A percentile compares a stretch with the other conserved stretches of the same genome.
phyloP scores from a whole-genome alignment of 129 eudicot species.

The Cynara cardunculus region DNA sequence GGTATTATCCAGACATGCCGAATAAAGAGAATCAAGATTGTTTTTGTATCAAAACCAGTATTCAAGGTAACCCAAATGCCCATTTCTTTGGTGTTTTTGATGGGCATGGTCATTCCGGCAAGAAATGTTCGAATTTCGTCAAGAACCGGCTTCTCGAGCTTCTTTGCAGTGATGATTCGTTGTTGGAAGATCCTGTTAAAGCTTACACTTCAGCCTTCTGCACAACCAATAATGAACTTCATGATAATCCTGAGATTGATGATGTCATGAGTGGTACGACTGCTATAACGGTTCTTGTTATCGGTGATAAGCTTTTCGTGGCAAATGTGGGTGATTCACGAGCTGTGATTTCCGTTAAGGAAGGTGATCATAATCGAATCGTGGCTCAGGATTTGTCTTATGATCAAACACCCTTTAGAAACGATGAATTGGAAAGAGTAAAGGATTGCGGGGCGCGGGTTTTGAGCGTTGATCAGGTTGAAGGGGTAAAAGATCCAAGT shows the following conservation, averaged over 20 bases:
- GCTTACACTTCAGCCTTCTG: slow-evolving; percentile 65
- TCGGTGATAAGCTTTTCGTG: slow-evolving; percentile 76
- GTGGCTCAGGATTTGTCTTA: slow-evolving; percentile 71
- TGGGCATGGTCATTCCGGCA: slow-evolving; percentile 83
- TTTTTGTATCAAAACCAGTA: slow-evolving; percentile 51
- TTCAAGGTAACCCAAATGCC: slow-evolving; percentile 77
- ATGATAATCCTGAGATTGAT: slow-evolving; percentile 55
- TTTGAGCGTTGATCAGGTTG: slow-evolving; percentile 96
- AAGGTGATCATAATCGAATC: slow-evolving; percentile 40
- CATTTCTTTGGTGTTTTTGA: slow-evolving; percentile 98
- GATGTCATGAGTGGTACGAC: slow-evolving; percentile 99
- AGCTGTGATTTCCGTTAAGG: slow-evolving; percentile 71
- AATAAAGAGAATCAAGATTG: slow-evolving; percentile 92
- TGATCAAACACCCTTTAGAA: slow-evolving; percentile 91
- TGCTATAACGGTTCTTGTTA: slow-evolving; percentile 79
- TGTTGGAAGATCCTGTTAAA: slow-evolving; percentile 70
- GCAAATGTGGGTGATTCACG: slow-evolving; percentile 99
- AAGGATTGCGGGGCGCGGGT: slow-evolving; percentile 90
- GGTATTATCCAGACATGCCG: slow-evolving; percentile 81
- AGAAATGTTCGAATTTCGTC: slow-evolving; percentile 73
- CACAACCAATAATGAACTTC: slow-evolving; percentile 67
- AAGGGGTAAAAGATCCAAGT: slow-evolving; percentile 86
- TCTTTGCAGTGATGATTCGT: slow-evolving; percentile 43
- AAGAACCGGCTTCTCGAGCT: slow-evolving; percentile 60
- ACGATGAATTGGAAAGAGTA: slow-evolving; percentile 87